Conservation (phyloP, 73 alveolate genomes). For the Symbiodinium pilosum region DNA sequence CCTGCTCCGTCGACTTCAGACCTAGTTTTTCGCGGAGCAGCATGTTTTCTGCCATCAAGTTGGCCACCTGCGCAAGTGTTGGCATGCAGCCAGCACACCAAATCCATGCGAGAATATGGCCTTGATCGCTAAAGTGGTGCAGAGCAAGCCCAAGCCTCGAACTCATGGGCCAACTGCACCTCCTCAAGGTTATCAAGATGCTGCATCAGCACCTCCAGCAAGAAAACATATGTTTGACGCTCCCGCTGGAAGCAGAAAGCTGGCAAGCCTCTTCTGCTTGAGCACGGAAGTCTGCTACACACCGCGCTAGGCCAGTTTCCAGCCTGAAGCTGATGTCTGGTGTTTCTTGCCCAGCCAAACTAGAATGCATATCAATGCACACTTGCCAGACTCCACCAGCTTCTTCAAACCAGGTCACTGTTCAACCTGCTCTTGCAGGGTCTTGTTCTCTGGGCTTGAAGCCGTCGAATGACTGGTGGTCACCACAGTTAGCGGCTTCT, state of each 20-base stretch:
- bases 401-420: conserved; percentile 7
- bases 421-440: conserved; percentile 72
- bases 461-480: conserved; percentile 1
- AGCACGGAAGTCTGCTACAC: conserved; percentile 66
- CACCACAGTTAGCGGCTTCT: neutral
- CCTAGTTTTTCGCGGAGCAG: conserved; percentile 76
- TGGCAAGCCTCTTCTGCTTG: conserved; percentile 63
- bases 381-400: neutral
- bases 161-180: conserved; percentile 68
- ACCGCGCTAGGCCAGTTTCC: conserved; percentile 53
- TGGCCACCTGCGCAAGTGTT: conserved; percentile 17
- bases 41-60: conserved; percentile 83
- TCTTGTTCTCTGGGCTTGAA: conserved; percentile 60
- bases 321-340: conserved; percentile 5
- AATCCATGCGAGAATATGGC: neutral
- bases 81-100: neutral
- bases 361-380: neutral
- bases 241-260: neutral
- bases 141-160: conserved; percentile 42
- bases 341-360: neutral
- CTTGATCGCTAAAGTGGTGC: neutral
- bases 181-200: conserved; percentile 70
- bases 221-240: neutral
- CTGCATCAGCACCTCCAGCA: neutral
- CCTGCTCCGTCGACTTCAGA: conserved; percentile 55